phyloP scores from a whole-genome alignment of 2,329 filamentous ascomycete species.

The Apiospora hydei region DNA sequence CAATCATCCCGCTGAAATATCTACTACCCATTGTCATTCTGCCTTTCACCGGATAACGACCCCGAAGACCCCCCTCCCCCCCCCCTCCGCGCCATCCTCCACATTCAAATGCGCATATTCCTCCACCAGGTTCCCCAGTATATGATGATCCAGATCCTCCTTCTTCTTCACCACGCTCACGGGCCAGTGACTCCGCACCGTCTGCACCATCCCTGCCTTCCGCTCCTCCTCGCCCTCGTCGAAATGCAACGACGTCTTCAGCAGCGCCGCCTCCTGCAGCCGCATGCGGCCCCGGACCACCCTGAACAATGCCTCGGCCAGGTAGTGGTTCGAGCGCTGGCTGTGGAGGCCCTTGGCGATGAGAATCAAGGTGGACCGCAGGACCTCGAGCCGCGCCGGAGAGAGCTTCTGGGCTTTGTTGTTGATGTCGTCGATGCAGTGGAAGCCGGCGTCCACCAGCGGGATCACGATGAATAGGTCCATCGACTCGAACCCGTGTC shows the following conservation, averaged over 20 bases:
- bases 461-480: slow-evolving; percentile 42
- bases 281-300: slow-evolving; percentile 45
- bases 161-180: slow-evolving; percentile 18
- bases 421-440: slow-evolving; percentile 39
- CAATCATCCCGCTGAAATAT: neutral
- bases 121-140: slow-evolving; percentile 23
- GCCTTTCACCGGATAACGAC: neutral
- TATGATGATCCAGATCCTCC: slow-evolving; percentile 2
- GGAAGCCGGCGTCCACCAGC: slow-evolving; percentile 40
- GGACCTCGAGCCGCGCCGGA: slow-evolving; percentile 30
- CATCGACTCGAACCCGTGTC: slow-evolving; percentile 43
- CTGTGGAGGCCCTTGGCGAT: slow-evolving; percentile 42
- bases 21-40: neutral
- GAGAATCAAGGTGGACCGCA: slow-evolving; percentile 46
- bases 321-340: slow-evolving; percentile 45
- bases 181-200: slow-evolving; percentile 22
- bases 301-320: slow-evolving; percentile 43
- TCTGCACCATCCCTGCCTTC: slow-evolving; percentile 21
- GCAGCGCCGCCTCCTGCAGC: slow-evolving; percentile 15
- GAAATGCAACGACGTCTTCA: slow-evolving; percentile 15
- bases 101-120: slow-evolving; percentile 23
- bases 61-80: neutral
- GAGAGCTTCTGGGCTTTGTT: slow-evolving; percentile 25
- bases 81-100: neutral
- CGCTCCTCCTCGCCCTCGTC: neutral